phyloP scores from a whole-genome alignment of 2,329 filamentous ascomycete species.

The Dothidotthia symphoricarpi region DNA sequence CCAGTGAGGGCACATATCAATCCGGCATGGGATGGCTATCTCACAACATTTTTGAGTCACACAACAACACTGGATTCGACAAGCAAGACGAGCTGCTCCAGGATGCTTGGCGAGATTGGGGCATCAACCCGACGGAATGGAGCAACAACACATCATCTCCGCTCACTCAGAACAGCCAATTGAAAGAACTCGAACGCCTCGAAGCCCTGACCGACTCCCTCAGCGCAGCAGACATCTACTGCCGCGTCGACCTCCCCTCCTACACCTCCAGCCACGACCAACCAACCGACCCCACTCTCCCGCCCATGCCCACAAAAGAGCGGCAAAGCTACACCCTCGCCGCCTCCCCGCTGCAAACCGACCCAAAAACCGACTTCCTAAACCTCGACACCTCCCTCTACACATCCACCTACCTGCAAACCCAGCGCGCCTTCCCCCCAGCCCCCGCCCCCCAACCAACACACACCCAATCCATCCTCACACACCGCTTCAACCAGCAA shows the following conservation, averaged over 20 bases:
- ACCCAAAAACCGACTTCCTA: constrained; percentile 48
- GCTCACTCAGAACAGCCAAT: background rate
- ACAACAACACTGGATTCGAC: constrained; percentile 41
- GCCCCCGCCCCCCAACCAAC: constrained; percentile 6
- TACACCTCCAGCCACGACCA: constrained; percentile 39
- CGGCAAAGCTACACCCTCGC: constrained; percentile 56
- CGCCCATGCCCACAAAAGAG: constrained; percentile 56
- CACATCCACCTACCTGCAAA: constrained; percentile 27
- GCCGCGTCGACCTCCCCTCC: constrained; percentile 49
- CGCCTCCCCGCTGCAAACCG: constrained; percentile 54
- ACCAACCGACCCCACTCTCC: constrained; percentile 62
- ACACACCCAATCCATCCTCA: constrained; percentile 32
- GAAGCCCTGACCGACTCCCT: constrained; percentile 58
- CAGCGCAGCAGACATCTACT: constrained; percentile 66
- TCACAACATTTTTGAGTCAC: constrained; percentile 56
- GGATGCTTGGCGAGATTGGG: constrained; percentile 68
- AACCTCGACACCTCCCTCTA: constrained; percentile 38
- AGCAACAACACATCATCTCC: constrained; percentile 43
- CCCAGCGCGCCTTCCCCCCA: constrained; percentile 15
- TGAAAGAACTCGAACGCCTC: constrained; percentile 48
- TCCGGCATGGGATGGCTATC: constrained; percentile 74
- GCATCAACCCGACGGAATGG: constrained; percentile 61
- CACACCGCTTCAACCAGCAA: constrained; percentile 20
- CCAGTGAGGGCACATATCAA: constrained; percentile 77
- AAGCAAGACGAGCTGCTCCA: constrained; percentile 63